A percentile compares a stretch with the other conserved stretches of the same genome.
phyloP scores from a whole-genome alignment of 2,329 filamentous ascomycete species.

The Rutstroemia sydowiana region DNA sequence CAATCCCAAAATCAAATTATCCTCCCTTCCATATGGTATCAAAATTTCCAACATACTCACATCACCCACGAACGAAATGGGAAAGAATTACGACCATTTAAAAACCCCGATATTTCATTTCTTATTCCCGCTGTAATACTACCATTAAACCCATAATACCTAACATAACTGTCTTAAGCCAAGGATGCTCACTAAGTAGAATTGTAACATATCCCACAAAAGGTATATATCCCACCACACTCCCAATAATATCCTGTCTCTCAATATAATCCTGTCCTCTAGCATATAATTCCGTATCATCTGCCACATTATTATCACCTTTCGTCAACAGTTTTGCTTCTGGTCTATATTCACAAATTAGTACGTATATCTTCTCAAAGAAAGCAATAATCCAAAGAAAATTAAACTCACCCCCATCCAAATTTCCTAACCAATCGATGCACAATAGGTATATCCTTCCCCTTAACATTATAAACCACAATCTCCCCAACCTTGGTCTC shows the following conservation, averaged over 20 bases:
- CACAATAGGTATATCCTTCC: slow-evolving; percentile 96
- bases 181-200: slow-evolving; percentile 87
- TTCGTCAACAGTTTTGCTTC: slow-evolving; percentile 80
- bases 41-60: too few relatives aligned
- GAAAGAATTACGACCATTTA: too few relatives aligned
- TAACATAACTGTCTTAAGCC: slow-evolving; percentile 92
- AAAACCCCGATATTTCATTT: too few relatives aligned
- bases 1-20: too few relatives aligned
- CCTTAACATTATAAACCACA: slow-evolving; percentile 68
- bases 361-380: background rate
- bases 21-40: too few relatives aligned
- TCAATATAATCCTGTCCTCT: slow-evolving; percentile 79
- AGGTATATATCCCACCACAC: slow-evolving; percentile 83
- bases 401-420: slow-evolving; percentile 45
- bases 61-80: too few relatives aligned
- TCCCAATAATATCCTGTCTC: slow-evolving; percentile 86
- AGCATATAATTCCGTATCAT: slow-evolving; percentile 89
- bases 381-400: too few relatives aligned
- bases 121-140: slow-evolving; percentile 81
- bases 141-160: slow-evolving; percentile 93
- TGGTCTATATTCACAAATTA: slow-evolving; percentile 32
- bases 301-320: slow-evolving; percentile 90
- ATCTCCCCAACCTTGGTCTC: slow-evolving; percentile 64
- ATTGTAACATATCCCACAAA: slow-evolving; percentile 98
- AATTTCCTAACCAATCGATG: slow-evolving; percentile 80